Conservation (phyloP, 108 stramenopile species). For the Cylindrotheca fusiformis region DNA sequence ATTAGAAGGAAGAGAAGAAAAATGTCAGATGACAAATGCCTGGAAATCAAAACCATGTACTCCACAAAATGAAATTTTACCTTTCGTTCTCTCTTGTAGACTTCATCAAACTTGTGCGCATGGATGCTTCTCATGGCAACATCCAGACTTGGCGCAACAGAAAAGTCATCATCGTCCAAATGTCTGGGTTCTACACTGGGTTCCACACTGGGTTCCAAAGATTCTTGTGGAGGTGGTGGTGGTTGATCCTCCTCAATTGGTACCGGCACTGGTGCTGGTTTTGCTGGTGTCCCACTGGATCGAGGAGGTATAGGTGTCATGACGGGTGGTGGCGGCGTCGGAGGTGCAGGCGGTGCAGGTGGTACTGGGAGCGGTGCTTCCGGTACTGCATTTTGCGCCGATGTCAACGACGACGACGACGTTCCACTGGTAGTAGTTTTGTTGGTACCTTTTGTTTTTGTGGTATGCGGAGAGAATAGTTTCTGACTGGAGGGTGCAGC, state of each 20-base stretch:
- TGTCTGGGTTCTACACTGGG: not conserved
- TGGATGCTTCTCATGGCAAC: slow-evolving; percentile 20
- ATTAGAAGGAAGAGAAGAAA: not conserved
- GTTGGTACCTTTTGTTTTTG: no score
- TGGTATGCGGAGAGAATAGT: no score
- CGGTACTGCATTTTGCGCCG: not conserved
- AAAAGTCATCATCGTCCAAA: slow-evolving; percentile 38
- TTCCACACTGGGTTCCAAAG: not conserved
- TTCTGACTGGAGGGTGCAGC: no score
- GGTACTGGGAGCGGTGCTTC: not conserved
- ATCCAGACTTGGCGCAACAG: slow-evolving; percentile 30
- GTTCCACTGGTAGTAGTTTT: not conserved
- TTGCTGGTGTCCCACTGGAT: not conserved
- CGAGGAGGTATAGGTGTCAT: slow-evolving; percentile 1
- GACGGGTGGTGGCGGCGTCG: slow-evolving; percentile 6
- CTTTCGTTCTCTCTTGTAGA: slow-evolving; percentile 48
- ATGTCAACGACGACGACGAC: not conserved
- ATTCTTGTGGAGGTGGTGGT: not conserved
- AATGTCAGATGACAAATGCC: not conserved
- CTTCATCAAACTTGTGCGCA: slow-evolving; percentile 41
- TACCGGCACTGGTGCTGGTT: slow-evolving; percentile 4
- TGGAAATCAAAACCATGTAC: no score
- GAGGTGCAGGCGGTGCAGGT: slow-evolving; percentile 9
- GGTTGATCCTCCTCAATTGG: not conserved
- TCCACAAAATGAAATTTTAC: slow-evolving; percentile 13